Percentiles rank a stretch among this genome's conserved stretches.
Evolutionary conservation across 2,329 filamentous ascomycete genomes (phyloP).

Genomic region (Trichophaea hybrida): DNA sequence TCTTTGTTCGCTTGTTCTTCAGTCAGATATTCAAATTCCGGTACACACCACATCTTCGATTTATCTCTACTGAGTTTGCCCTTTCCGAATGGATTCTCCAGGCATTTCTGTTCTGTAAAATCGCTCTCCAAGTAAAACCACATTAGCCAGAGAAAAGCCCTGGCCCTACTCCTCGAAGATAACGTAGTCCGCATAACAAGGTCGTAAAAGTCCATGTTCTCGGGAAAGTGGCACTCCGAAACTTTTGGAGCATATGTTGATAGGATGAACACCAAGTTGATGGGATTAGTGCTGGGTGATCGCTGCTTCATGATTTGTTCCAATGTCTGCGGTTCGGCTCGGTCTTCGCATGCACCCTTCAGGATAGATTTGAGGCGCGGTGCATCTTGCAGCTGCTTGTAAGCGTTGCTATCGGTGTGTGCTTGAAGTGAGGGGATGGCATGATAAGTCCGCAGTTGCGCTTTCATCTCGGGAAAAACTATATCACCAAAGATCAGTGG

Average conservation of each 20-base stretch:
- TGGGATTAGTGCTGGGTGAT: slow-evolving; percentile 79
- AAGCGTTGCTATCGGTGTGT: slow-evolving; percentile 84
- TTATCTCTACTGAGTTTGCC: slow-evolving; percentile 27
- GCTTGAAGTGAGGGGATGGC: slow-evolving; percentile 93
- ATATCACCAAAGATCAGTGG: slow-evolving; percentile 11
- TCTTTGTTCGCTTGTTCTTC: slow-evolving; percentile 51
- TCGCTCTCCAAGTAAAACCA: slow-evolving; percentile 98
- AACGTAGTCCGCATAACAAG: slow-evolving; percentile 81
- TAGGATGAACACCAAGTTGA: slow-evolving; percentile 92
- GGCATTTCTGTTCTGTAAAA: slow-evolving; percentile 73
- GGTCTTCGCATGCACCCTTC: slow-evolving; percentile 88
- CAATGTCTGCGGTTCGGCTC: slow-evolving; percentile 67
- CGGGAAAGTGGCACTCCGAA: slow-evolving; percentile 80
- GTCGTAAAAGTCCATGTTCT: slow-evolving; percentile 82
- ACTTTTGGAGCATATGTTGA: slow-evolving; percentile 80
- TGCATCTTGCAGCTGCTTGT: slow-evolving; percentile 95
- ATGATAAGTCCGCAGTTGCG: slow-evolving; percentile 92
- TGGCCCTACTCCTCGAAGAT: slow-evolving; percentile 68
- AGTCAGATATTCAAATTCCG: slow-evolving; percentile 50
- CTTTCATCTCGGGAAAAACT: slow-evolving; percentile 99
- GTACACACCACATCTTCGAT: slow-evolving; percentile 43
- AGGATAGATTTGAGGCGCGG: slow-evolving; percentile 91
- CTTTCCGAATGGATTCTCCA: slow-evolving; percentile 76
- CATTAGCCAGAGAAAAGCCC: slow-evolving; percentile 91
- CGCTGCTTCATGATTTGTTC: slow-evolving; percentile 59